Evolutionary conservation across 495 filamentous ascomycete species (phyloP).

Genomic region (Trichoderma orchidacearum): DNA sequence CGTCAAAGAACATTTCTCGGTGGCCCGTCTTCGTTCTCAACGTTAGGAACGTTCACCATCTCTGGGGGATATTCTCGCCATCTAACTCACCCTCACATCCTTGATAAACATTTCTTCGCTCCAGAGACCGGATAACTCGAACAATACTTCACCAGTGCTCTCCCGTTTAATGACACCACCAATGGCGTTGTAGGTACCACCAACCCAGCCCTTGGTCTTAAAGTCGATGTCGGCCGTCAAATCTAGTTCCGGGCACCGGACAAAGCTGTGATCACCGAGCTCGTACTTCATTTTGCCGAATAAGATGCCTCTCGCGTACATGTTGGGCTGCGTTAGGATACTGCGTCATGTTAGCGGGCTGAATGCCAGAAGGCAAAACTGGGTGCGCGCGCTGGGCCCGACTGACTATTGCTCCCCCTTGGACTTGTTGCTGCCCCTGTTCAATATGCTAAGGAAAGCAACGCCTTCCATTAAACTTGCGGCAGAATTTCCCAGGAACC

Average conservation of each 20-base stretch:
- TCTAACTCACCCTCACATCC: slow-evolving; percentile 51
- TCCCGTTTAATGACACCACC: slow-evolving; percentile 86
- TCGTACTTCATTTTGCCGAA: slow-evolving; percentile 99
- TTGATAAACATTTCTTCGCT: slow-evolving; percentile 87
- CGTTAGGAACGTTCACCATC: background rate
- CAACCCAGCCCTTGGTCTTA: slow-evolving; percentile 96
- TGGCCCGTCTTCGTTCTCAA: slow-evolving; percentile 53
- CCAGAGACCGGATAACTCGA: slow-evolving; percentile 86
- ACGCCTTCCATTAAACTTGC: slow-evolving; percentile 97
- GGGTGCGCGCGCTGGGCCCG: background rate
- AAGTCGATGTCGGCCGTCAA: slow-evolving; percentile 93
- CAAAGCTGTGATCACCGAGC: slow-evolving; percentile 88
- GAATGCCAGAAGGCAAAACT: background rate
- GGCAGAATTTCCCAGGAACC: slow-evolving; percentile 92
- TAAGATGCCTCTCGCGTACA: slow-evolving; percentile 95
- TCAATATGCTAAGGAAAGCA: slow-evolving; percentile 72
- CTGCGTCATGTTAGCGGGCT: slow-evolving; percentile 23
- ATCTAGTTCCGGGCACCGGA: slow-evolving; percentile 79
- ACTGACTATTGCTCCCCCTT: slow-evolving; percentile 82
- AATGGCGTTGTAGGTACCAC: slow-evolving; percentile 92
- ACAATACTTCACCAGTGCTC: slow-evolving; percentile 70
- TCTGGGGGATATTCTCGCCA: no score
- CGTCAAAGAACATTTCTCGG: slow-evolving; percentile 83
- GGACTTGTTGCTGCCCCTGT: slow-evolving; percentile 48
- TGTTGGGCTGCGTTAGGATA: slow-evolving; percentile 92